Base-by-base conservation (phyloP, 2,329 filamentous ascomycete genomes). In the Incumbomyces lentus region DNA sequence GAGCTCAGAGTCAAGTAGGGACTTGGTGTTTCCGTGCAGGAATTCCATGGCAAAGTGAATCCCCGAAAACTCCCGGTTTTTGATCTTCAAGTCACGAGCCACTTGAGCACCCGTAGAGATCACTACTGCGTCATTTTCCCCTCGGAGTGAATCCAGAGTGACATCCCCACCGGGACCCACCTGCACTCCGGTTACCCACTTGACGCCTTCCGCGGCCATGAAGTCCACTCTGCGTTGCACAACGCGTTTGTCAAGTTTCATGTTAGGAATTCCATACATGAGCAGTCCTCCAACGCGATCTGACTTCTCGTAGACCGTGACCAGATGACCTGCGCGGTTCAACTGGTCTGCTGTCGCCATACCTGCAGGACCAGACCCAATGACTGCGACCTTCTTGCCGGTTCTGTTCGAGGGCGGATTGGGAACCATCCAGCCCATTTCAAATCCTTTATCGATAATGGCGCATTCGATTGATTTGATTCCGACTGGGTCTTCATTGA, bases 391-490 rank as follows among this genome's bases (percentile, higher is more conserved):
- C 37, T 72, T 89, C 76, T 94, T 95, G 63, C 88, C 88, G 52
- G 84, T 92, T 54, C 89, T 87, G 51, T 79, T 75, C 64, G 82
- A 68, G 4, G 90, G 89, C 44, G 84, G 84, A 3, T 72, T 72
- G 53, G 90, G 89, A 16, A 94, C 73, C 86, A 96, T 95, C 90
- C 90, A 96, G 53, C 90, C 90, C 86, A 85, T 93, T 65, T 95
- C 89, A 61, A 95, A 96, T 39, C 90, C 90, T 55, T 90, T 86
- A 62, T 96, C 90, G 56, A 96, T 95, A 62, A 96, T 95, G 52
- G 90, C 90, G 63, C 90, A 95, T 65, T 96, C 90, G 52, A 96
- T 95, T 0, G 87, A 95, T 73, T 96, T 96, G 75, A 96, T 96
- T 55, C 90, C 90, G 33, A 96, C 90, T 3, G 90, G 89, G 57